Percentiles rank a stretch among this genome's conserved stretches.
Evolutionary conservation across 805 yeast genomes (phyloP).

Genomic region (Ogataea allantospora): DNA sequence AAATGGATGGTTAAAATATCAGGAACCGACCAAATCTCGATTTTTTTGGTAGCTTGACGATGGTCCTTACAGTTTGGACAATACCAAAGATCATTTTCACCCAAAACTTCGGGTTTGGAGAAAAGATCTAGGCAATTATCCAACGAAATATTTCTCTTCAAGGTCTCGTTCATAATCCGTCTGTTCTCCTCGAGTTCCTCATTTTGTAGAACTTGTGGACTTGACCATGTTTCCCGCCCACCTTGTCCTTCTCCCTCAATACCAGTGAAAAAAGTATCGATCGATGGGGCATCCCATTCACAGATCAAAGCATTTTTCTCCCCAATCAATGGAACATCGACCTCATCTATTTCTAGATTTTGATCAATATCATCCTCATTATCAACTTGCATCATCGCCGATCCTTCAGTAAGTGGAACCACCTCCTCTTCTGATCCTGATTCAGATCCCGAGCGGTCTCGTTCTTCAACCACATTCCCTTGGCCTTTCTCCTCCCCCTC

Average conservation of each 20-base stretch:
- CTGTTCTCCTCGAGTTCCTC: slow-evolving; percentile 52
- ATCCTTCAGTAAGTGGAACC: not conserved
- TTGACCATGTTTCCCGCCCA: slow-evolving; percentile 55
- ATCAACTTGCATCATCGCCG: not conserved
- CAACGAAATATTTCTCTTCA: slow-evolving; percentile 49
- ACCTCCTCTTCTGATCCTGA: not conserved
- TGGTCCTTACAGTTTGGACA: slow-evolving; percentile 89
- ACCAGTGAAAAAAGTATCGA: slow-evolving; percentile 53
- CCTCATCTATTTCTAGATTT: too few relatives aligned
- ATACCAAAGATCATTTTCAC: slow-evolving; percentile 90
- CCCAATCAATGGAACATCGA: slow-evolving; percentile 24
- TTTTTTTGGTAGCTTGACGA: slow-evolving; percentile 84
- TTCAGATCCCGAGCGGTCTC: too few relatives aligned
- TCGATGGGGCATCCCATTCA: slow-evolving; percentile 58
- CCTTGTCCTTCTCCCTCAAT: slow-evolving; percentile 44
- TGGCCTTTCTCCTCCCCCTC: slow-evolving; percentile 2
- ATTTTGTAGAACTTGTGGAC: slow-evolving; percentile 49
- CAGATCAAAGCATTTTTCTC: slow-evolving; percentile 50
- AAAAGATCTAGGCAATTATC: slow-evolving; percentile 75
- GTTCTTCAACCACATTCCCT: not conserved
- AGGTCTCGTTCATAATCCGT: slow-evolving; percentile 27
- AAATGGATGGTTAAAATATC: slow-evolving; percentile 87
- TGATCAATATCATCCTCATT: slow-evolving; percentile 15
- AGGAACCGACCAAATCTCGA: slow-evolving; percentile 92
- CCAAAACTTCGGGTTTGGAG: slow-evolving; percentile 77